phyloP scores from a whole-genome alignment of 75 land plant genomes.

The Isoetes taiwanensis region DNA sequence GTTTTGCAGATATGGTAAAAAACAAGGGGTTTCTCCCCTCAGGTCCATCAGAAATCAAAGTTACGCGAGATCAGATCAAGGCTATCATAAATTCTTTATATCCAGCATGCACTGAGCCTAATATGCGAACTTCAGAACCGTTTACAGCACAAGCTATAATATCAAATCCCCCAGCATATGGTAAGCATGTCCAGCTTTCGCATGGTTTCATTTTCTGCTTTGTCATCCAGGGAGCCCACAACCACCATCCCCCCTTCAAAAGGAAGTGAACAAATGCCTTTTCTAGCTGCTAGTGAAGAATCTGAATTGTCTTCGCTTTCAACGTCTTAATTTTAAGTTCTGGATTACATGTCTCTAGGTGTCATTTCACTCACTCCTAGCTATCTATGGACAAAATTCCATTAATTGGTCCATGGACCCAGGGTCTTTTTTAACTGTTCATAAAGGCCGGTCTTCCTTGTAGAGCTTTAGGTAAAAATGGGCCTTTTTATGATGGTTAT shows the following conservation, averaged over 20 bases:
- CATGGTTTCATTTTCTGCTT: not conserved
- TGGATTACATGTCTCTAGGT: no score
- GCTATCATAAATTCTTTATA: not conserved
- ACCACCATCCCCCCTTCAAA: no score
- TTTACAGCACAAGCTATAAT: constrained; percentile 1
- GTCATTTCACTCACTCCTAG: no score
- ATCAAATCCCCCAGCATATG: constrained; percentile 6
- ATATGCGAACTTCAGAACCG: not conserved
- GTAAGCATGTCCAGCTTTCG: not conserved
- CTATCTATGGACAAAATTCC: no score
- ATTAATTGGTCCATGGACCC: no score
- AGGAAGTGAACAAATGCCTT: no score
- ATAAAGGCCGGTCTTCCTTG: no score
- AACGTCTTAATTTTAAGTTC: no score
- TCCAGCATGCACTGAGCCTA: constrained; percentile 1
- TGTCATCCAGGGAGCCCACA: not conserved
- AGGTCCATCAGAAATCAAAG: not conserved
- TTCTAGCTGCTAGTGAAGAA: not conserved
- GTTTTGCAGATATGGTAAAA: constrained; percentile 8
- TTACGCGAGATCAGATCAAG: not conserved
- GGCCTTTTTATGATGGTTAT: no score
- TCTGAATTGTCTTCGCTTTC: not conserved
- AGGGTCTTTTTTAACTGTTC: no score
- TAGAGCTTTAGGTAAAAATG: no score
- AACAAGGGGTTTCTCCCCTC: constrained; percentile 2